Percentiles rank a stretch among this genome's conserved stretches.
phyloP scores from a whole-genome alignment of 208 protist genomes.

The Leishmania major region DNA sequence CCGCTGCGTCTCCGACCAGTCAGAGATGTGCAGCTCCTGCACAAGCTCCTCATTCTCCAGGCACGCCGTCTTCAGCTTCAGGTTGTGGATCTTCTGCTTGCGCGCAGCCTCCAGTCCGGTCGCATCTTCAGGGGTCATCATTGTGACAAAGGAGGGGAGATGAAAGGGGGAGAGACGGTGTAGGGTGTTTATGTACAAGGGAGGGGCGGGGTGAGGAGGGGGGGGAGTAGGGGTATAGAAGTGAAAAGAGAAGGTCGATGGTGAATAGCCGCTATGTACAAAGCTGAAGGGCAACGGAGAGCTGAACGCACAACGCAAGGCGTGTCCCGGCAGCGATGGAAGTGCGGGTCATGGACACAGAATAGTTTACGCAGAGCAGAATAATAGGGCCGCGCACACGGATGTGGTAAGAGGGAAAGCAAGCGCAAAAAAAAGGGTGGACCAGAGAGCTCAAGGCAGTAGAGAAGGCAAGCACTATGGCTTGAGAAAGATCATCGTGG shows the following conservation, averaged over 20 bases:
- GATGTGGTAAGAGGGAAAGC: not conserved
- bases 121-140: constrained; percentile 64
- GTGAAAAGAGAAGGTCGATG: not conserved
- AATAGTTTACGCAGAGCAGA: not conserved
- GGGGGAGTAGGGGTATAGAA: not conserved
- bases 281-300: not conserved
- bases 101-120: constrained; percentile 82
- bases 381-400: not conserved
- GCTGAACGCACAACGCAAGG: not conserved
- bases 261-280: not conserved
- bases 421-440: not conserved
- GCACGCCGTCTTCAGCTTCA: constrained; percentile 86
- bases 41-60: constrained; percentile 83
- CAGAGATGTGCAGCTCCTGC: constrained; percentile 84
- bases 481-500: not conserved
- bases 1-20: constrained; percentile 82
- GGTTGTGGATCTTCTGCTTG: constrained; percentile 89
- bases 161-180: constrained; percentile 9
- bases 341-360: not conserved
- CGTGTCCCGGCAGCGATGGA: not conserved
- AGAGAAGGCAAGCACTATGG: not conserved
- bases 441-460: not conserved
- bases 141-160: constrained; percentile 4
- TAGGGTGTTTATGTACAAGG: not conserved
- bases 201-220: not conserved